These are phyloP conservation scores for Hemisphaericaspora nanyangensis DNA, from an alignment of 805 yeast genomes.

Conservation along the genomic window DNA sequence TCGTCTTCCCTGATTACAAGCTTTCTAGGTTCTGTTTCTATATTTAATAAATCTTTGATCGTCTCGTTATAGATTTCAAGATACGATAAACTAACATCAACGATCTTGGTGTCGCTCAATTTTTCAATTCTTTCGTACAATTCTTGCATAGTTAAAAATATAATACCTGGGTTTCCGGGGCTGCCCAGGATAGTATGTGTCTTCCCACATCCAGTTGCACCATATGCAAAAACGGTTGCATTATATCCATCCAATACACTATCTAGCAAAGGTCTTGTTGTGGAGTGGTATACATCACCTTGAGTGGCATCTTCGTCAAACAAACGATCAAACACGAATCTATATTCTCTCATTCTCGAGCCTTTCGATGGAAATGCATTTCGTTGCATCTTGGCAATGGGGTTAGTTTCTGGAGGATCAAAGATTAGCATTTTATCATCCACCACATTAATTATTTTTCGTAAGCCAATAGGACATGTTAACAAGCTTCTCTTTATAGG, in stretches of 20 bases:
- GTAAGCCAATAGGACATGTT: slow-evolving; percentile 46
- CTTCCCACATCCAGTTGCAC: slow-evolving; percentile 98
- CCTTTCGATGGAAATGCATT: slow-evolving; percentile 37
- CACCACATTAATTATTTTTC: slow-evolving; percentile 73
- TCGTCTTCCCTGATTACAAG: slow-evolving; percentile 70
- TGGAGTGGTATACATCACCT: slow-evolving; percentile 58
- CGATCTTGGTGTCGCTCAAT: slow-evolving; percentile 47
- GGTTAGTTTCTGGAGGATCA: slow-evolving; percentile 77
- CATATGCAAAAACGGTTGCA: slow-evolving; percentile 92
- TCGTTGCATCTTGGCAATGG: slow-evolving; percentile 48
- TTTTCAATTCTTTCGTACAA: slow-evolving; percentile 60
- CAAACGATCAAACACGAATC: slow-evolving; percentile 76
- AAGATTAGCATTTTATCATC: slow-evolving; percentile 84
- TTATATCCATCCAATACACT: slow-evolving; percentile 80
- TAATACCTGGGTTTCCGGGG: slow-evolving; percentile 70
- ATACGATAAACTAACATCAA: slow-evolving; percentile 67
- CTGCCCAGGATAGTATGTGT: slow-evolving; percentile 87
- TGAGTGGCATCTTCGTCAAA: slow-evolving; percentile 69
- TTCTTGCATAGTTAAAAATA: slow-evolving; percentile 74
- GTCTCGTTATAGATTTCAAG: slow-evolving; percentile 91
- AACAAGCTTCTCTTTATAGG: slow-evolving; percentile 14
- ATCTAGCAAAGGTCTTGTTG: slow-evolving; percentile 70
- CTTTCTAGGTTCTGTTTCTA: slow-evolving; percentile 43
- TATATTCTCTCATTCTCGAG: slow-evolving; percentile 62
- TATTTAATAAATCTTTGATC: slow-evolving; percentile 71